Base-by-base conservation (phyloP, 2,329 filamentous ascomycete genomes). In the Pyrenochaeta sp. region DNA sequence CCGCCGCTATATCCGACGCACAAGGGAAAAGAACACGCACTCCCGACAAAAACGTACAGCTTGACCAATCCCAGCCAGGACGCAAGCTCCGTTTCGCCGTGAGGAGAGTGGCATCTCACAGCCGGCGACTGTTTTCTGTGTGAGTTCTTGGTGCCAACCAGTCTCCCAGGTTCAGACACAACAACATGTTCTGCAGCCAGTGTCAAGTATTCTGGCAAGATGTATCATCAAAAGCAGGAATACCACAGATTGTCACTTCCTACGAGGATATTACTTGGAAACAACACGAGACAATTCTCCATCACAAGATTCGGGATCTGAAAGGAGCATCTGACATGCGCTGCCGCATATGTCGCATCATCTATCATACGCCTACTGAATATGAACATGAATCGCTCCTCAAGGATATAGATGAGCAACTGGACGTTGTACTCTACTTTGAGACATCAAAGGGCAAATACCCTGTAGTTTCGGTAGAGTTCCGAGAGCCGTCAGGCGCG, bases 281-380 rank as follows among this genome's bases (percentile, higher is more conserved):
- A n/a, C 45, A 45, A 12, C 49, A 59, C 35, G 55, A 60, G 46
- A 49, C 37, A n/a, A 41, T 57, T 2, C 57, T 64, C 4, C 63
- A 64, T 30, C 49, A 35, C 18, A 60, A 31, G 32, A 42, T 66
- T 31, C 42, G 51, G 11, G 59, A 66, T 30, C 47, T 68, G 31
- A 61, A 63, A 46, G 12, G 18, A 11, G 53, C 62, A 3, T 63
- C 66, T 7, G 45, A 58, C n/a, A 36, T 20, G 12, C 43, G 29
- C 6, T 68, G 63, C 39, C 46, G 49, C 1, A 41, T 64, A 7
- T 68, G 64, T 48, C 58, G 66, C 47, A 54, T 61, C 11, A 61
- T 64, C 21, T 54, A 52, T 14, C 48, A 23, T 15, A 42, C 54
- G 5, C 60, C 66, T 1, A 61, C 51, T 1, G 12, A 42, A 4